A percentile compares a stretch with the other conserved stretches of the same genome.
Evolutionary conservation across 129 eudicot species (phyloP).

Genomic region (Apium graveolens): DNA sequence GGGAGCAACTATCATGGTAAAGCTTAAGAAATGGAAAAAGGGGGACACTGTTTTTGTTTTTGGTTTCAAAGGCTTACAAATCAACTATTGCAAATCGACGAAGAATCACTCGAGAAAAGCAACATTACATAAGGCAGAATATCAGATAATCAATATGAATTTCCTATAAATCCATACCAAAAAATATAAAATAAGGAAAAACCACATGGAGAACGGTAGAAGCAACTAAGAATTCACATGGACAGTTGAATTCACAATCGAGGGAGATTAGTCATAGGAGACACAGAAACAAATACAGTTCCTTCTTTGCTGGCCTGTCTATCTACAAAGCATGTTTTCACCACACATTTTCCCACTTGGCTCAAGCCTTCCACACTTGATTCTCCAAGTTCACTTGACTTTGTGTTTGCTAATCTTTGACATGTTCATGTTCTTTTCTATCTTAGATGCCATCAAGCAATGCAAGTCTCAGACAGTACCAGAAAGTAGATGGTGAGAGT

Average conservation of each 20-base stretch:
- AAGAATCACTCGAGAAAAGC: no score
- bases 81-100: no score
- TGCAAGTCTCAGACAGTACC: background rate
- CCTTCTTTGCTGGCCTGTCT: constrained; percentile 1
- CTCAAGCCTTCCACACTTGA: background rate
- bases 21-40: no score
- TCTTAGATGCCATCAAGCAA: background rate
- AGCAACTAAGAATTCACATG: background rate
- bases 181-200: background rate
- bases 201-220: background rate
- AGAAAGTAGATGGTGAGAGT: background rate
- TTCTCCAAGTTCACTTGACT: background rate
- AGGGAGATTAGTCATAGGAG: background rate
- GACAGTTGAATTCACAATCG: background rate
- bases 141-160: background rate
- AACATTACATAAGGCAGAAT: no score
- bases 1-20: no score
- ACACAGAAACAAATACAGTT: background rate
- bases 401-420: background rate
- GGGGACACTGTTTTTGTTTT: no score
- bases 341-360: constrained; percentile 1
- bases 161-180: background rate
- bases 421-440: background rate
- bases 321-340: constrained; percentile 2
- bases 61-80: no score